These are phyloP conservation scores for Cyberlindnera suaveolens DNA, from an alignment of 805 yeast genomes.

Conservation along the genomic window DNA sequence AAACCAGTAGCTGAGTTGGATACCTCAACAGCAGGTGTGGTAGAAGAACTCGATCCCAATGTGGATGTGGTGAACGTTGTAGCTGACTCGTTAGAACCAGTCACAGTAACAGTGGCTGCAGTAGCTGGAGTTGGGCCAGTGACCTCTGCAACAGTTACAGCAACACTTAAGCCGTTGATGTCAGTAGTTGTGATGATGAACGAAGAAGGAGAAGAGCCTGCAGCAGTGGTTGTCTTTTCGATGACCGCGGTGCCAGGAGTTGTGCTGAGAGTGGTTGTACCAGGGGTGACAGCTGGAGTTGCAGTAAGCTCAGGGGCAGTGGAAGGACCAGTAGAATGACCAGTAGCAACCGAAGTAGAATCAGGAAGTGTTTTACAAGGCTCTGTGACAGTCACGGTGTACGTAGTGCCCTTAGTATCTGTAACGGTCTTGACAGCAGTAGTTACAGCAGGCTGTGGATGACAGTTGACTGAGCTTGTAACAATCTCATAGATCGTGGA, in stretches of 20 bases:
- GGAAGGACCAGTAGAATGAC: too few species aligned
- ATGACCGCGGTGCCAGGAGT: too few species aligned
- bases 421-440: slow-evolving; percentile 5
- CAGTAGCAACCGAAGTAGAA: too few species aligned
- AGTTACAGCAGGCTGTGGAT: neutral
- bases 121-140: neutral
- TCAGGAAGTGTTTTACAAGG: neutral
- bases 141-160: slow-evolving; percentile 6
- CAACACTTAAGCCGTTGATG: slow-evolving; percentile 3
- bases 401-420: slow-evolving; percentile 4
- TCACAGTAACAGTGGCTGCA: neutral
- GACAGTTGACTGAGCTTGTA: neutral
- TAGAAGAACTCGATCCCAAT: neutral
- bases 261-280: too few species aligned
- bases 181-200: slow-evolving; percentile 5
- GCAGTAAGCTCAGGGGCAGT: neutral
- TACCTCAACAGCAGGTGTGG: neutral
- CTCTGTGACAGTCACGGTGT: slow-evolving; percentile 5
- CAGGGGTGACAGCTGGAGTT: neutral
- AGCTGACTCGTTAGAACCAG: neutral
- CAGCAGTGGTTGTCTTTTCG: neutral
- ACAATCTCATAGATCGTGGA: neutral
- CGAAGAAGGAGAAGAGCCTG: neutral
- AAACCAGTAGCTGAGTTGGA: neutral
- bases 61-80: neutral